Evolutionary conservation across 192 early-diverging fungal genomes (phyloP).

Genomic region (Umbelopsis sp.): DNA sequence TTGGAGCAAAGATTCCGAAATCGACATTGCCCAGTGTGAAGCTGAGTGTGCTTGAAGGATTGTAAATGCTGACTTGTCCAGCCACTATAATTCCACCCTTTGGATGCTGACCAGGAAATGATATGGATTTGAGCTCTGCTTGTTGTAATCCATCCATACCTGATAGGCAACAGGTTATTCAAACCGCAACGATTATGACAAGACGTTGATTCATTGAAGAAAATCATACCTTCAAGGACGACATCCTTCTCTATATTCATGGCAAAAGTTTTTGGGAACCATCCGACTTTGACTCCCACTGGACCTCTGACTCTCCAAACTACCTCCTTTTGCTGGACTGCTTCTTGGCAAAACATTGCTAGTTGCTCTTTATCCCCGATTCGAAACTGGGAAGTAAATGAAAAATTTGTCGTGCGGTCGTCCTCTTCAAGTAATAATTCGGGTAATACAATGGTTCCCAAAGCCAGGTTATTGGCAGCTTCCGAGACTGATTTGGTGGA

Average conservation of each 20-base stretch:
- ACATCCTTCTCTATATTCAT: constrained; percentile 13
- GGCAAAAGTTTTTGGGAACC: background rate
- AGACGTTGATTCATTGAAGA: background rate
- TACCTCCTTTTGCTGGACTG: background rate
- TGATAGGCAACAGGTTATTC: background rate
- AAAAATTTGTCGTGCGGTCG: background rate
- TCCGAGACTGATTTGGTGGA: background rate
- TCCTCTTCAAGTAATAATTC: background rate
- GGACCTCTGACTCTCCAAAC: constrained; percentile 2
- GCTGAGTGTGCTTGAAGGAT: constrained; percentile 37
- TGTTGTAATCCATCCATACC: constrained; percentile 40
- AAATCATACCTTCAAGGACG: background rate
- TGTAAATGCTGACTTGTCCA: constrained; percentile 30
- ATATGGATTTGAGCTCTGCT: constrained; percentile 25
- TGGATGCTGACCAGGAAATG: constrained; percentile 33
- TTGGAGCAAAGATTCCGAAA: constrained; percentile 36
- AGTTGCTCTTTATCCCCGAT: constrained; percentile 12
- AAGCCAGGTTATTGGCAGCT: background rate
- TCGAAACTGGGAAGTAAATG: background rate
- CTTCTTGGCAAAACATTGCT: background rate
- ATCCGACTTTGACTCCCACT: background rate
- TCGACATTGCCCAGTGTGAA: constrained; percentile 35
- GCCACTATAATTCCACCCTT: constrained; percentile 29
- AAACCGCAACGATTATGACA: background rate
- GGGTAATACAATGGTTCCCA: background rate